Evolutionary conservation across 257 asterid species (phyloP).

Genomic region (Solanum phureja): DNA sequence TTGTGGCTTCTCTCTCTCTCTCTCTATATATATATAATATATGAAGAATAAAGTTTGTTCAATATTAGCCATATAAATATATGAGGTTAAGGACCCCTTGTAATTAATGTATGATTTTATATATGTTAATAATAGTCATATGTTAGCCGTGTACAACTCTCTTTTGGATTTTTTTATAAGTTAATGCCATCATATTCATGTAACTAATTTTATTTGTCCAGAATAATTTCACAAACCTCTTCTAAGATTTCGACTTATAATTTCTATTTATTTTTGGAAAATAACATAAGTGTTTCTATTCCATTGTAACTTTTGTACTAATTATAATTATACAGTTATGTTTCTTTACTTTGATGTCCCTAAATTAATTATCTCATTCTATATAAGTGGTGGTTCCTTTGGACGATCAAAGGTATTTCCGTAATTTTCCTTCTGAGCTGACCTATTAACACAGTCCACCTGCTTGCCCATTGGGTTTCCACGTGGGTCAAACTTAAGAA

Average conservation of each 20-base stretch:
- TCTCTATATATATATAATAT: background rate
- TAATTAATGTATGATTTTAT: background rate
- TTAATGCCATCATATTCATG: background rate
- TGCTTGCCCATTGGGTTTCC: too few relatives aligned
- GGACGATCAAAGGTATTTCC: too few relatives aligned
- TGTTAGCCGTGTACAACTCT: background rate
- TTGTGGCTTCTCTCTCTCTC: background rate
- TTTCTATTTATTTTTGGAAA: background rate
- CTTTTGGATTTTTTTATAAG: background rate
- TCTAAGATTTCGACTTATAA: background rate
- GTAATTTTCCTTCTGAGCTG: too few relatives aligned
- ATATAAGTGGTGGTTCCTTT: too few relatives aligned
- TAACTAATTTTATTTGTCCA: too few relatives aligned
- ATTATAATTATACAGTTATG: background rate
- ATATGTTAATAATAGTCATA: background rate
- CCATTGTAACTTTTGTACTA: background rate
- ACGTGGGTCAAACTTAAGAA: too few relatives aligned
- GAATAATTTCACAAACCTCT: background rate
- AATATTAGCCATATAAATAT: background rate
- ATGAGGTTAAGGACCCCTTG: background rate
- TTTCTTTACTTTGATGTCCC: background rate
- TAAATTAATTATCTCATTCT: too few relatives aligned
- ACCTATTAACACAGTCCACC: too few relatives aligned
- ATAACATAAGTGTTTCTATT: background rate
- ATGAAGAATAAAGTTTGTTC: background rate